Conservation (phyloP, 2,329 filamentous ascomycete species). For the Colletotrichum higginsianum region DNA sequence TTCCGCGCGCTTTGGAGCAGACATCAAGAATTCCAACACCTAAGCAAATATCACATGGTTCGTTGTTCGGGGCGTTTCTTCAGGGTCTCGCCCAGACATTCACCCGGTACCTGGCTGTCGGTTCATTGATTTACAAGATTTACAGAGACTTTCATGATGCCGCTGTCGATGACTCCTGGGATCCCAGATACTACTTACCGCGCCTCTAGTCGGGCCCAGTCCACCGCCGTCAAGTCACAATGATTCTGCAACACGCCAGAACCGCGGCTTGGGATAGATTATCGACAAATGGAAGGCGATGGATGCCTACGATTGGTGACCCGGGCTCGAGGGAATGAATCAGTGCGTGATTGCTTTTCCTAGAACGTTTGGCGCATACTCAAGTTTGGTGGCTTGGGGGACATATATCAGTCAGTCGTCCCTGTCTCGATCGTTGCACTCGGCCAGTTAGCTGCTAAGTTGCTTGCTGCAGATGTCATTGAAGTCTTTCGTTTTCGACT, state of each 20-base stretch:
- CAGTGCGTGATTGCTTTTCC: background rate
- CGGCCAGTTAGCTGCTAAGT: background rate
- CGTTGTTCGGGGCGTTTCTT: slow-evolving; percentile 10
- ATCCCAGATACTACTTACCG: background rate
- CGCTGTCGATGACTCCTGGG: background rate
- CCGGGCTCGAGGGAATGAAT: background rate
- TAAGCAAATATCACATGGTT: slow-evolving; percentile 20
- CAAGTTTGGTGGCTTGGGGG: background rate
- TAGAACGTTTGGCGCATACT: background rate
- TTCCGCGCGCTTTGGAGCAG: slow-evolving; percentile 6
- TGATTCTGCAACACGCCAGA: background rate
- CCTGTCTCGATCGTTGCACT: background rate
- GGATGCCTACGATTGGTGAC: background rate
- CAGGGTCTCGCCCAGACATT: slow-evolving; percentile 11
- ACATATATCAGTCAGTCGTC: background rate
- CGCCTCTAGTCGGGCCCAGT: background rate
- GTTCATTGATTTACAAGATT: background rate
- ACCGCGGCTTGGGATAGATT: slow-evolving; percentile 28
- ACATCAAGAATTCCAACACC: slow-evolving; percentile 2
- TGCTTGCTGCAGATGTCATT: background rate
- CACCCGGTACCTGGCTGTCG: slow-evolving; percentile 14
- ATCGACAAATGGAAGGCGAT: slow-evolving; percentile 35
- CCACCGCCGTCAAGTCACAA: background rate
- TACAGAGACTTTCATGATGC: background rate
- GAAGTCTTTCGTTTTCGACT: background rate